A percentile compares a stretch with the other conserved stretches of the same genome.
Evolutionary conservation across 768 basidiomycete species (phyloP).

Genomic region (Pleurotus ostreatus): DNA sequence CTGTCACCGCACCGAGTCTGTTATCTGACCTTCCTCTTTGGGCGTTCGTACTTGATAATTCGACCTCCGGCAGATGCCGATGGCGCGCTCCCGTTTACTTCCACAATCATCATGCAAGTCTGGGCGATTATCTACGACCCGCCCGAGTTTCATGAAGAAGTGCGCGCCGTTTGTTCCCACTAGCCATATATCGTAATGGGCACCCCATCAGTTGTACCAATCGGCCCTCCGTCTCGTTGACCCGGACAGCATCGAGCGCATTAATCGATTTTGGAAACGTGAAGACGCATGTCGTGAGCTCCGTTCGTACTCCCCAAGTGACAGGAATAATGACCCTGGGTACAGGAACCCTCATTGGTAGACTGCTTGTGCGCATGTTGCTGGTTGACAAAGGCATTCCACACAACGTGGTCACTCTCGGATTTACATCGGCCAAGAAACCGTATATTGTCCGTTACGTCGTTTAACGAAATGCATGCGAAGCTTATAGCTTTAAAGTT

Average conservation of each 20-base stretch:
- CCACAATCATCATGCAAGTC: constrained; percentile 31
- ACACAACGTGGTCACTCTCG: constrained; percentile 45
- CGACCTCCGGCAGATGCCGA: constrained; percentile 6
- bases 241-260: constrained; percentile 45
- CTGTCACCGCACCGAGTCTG: neutral
- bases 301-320: neutral
- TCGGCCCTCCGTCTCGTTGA: constrained; percentile 57
- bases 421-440: constrained; percentile 61
- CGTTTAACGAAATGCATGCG: neutral
- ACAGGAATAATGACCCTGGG: no score
- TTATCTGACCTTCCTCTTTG: neutral
- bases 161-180: constrained; percentile 16
- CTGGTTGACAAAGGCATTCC: constrained; percentile 55
- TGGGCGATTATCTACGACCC: constrained; percentile 42
- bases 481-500: neutral
- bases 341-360: constrained; percentile 72
- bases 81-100: constrained; percentile 10
- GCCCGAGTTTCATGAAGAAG: constrained; percentile 36
- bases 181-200: constrained; percentile 12
- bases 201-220: constrained; percentile 53
- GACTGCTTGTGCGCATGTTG: constrained; percentile 65
- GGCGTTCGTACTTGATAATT: constrained; percentile 1
- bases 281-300: constrained; percentile 73
- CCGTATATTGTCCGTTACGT: constrained; percentile 62
- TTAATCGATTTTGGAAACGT: constrained; percentile 64